Base-by-base conservation (phyloP, 768 basidiomycete genomes). In the Podaxis rugospora region DNA sequence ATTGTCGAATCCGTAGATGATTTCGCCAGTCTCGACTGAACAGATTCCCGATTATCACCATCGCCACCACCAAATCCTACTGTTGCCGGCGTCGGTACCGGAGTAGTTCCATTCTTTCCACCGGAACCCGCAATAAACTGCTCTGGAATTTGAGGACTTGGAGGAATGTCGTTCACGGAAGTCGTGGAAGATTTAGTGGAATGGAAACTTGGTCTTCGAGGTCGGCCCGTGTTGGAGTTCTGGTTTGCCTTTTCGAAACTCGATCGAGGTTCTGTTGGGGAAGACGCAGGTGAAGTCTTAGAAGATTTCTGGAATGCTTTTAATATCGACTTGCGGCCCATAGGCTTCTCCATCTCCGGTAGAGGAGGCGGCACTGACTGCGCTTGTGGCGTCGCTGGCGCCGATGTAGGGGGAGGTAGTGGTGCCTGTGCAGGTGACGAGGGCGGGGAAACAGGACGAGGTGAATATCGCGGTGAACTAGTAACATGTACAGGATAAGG, bases 281-380 rank as follows among this genome's bases (percentile, higher is more conserved):
- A 65, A 58, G 49, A 57, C 53, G 55, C 57, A 54, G 39, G 63
- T 67, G 55, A 62, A 55, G 54, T 66, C 66, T 60, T 67, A 65
- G 50, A 67, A 61, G 27, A 66, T 67, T 50, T 54, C 60, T 40
- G 61, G 57, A 50, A 62, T 46, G 49, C 52, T 69, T 90, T 89
- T 64, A 90, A 71, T 61, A 91, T 90, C 10, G 89, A 91, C 75
- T 89, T 90, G 46, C 86, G 83, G 52, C 76, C 76, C 25, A 71
- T 75, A 7, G 71, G 67, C 66, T 78, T 83, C 64, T 83, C 79
- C 65, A 73, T 74, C 28, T 78, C 77, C 52, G 75, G 75, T n/a
- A 71, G 66, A 18, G 66, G 65, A 28, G 70, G 67, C 13, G 70
- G 52, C 27, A 59, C 42, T 18, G 32, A 44, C 16, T 59, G 61